Evolutionary conservation across 2,329 filamentous ascomycete genomes (phyloP), one percentile per base, ranked within the genome.

Genomic region (Diplocarpon rosae): DNA sequence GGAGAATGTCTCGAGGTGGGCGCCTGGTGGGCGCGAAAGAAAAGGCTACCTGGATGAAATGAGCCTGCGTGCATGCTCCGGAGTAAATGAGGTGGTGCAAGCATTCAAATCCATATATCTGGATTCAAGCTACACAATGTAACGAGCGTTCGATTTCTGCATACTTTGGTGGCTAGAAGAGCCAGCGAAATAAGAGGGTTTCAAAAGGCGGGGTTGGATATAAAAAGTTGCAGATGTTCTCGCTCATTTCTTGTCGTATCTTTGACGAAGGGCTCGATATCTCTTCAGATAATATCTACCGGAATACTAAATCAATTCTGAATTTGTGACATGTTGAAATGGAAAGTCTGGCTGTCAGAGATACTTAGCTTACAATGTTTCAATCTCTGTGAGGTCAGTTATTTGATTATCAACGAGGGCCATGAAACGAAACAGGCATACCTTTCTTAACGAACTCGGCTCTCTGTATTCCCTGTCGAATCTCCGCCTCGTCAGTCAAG

Each of bases 361-460:
- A n/a, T 17, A 9, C n/a, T 27, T 4, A 27, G 3, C n/a, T 76
- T 72, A 95, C 85, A 96, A 63, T 14, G 88, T 83, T 67, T 95
- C 89, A 49, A 96, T 86, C 63, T 95, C 90, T 92, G 53, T 13
- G 12, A 13, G 40, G 28, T 43, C 34, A 43, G 16, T 5, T 24
- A 24, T 32, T 4, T 14, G n/a, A n/a, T 17, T 14, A 31, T 3
- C 2, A 6, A 10, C 20, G 7, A 6, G 31, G 17, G 13, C 2
- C 15, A 3, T 29, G 24, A 36, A 17, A 38, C 2, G 30, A 43
- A 45, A 11, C 28, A 27, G 16, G 47, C 60, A 45, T 59, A 87
- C 87, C 87, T 72, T 93, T 95, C 65, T 86, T 93, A 3, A 96
- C 87, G 64, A 84, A 95, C 53, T 93, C 78, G 0, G 88, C 90